These are phyloP conservation scores for Rhizomucor pusillus DNA, from an alignment of 371 early-diverging fungal species.

Conservation along the genomic window DNA sequence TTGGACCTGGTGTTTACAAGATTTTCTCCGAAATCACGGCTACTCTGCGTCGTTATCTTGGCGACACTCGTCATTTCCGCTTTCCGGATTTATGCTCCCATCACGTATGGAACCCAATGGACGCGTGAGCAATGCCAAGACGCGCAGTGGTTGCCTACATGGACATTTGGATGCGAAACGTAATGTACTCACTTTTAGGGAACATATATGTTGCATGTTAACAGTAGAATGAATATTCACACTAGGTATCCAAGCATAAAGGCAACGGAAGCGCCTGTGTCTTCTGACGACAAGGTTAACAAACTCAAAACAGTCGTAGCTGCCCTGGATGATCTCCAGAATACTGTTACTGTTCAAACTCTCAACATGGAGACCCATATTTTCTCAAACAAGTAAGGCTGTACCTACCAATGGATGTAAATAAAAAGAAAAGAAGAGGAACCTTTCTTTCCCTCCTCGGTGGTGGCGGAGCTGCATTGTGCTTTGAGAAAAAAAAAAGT, in stretches of 20 bases:
- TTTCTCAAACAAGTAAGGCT: too few species aligned
- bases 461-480: too few species aligned
- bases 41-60: constrained; percentile 40
- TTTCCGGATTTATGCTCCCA: constrained; percentile 67
- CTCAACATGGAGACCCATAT: too few species aligned
- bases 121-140: constrained; percentile 49
- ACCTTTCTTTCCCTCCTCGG: too few species aligned
- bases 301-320: too few species aligned
- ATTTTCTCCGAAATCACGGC: constrained; percentile 9
- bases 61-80: constrained; percentile 41
- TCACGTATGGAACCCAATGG: constrained; percentile 82
- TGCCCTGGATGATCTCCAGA: too few species aligned
- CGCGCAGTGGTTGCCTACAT: constrained; percentile 22
- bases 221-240: neutral
- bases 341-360: too few species aligned
- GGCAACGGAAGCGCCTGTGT: neutral
- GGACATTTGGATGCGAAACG: constrained; percentile 25
- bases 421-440: too few species aligned
- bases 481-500: too few species aligned
- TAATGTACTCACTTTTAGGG: too few species aligned
- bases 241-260: neutral
- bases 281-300: too few species aligned
- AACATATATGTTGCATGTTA: neutral
- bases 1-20: constrained; percentile 58
- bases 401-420: too few species aligned